Base-by-base conservation (phyloP, 2,329 filamentous ascomycete genomes). In the Periconia sp. region DNA sequence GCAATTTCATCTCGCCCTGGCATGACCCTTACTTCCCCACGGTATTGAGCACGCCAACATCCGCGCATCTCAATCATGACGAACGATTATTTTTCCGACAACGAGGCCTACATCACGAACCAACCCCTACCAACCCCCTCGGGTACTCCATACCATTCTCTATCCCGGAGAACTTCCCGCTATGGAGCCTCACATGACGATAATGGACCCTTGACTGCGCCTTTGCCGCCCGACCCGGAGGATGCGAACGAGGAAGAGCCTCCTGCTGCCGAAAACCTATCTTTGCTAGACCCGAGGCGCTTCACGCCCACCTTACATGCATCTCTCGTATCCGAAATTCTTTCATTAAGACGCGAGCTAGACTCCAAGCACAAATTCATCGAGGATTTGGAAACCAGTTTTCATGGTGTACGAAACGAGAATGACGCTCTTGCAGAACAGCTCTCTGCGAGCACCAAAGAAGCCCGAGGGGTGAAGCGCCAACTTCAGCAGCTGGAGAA, bases 291-390 rank as follows among this genome's bases (percentile, higher is more conserved):
- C 68, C 92, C 94, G 2, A 86, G 93, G 51, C 85, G 94, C 37
- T 97, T 99, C 69, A 99, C 94, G 0, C 94, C 94, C 1, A 97
- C 92, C 0, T 78, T 99, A 11, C 94, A 97, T 72, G 94, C 94
- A 9, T 97, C 91, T 47, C 79, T 99, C 7, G 93, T 99, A 1
- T 93, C 93, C 0, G 94, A 99, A 73, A 99, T 99, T 58, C 79
- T 99, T 40, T 85, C 87, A 2, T 77, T 99, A 47, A 86, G 92
- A 19, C 83, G 94, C 53, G 94, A 99, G 60, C 85, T 97, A 57
- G 94, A 99, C 69, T 91, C 90, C 41, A 97, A 96, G 75, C 84
- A 88, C 43, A 90, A 86, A 64, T 83, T 91, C 49, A 96, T 99
- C 50, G 92, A 97, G 69, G 86, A 84, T 49, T 80, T 99, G 15